These are phyloP conservation scores for Citrus reticulata DNA, from an alignment of 345 rosid species.

Conservation along the genomic window DNA sequence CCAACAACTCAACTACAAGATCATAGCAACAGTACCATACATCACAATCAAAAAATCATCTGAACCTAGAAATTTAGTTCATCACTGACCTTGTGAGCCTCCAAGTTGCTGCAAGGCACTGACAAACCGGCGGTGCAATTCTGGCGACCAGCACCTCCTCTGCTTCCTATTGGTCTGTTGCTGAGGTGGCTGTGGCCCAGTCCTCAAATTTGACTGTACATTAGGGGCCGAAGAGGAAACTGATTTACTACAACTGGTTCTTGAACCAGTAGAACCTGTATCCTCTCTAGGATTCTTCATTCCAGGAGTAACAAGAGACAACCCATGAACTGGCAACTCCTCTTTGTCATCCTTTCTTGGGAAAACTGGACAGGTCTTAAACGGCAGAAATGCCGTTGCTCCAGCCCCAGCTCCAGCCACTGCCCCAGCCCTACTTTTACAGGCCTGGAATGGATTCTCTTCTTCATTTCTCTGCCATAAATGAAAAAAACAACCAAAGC, in stretches of 20 bases:
- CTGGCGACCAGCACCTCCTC: slow-evolving; percentile 97
- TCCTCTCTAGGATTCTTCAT: slow-evolving; percentile 55
- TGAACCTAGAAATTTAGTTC: not conserved
- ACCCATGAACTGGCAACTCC: slow-evolving; percentile 31
- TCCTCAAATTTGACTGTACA: slow-evolving; percentile 29
- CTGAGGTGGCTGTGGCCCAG: slow-evolving; percentile 37
- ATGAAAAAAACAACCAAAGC: not conserved
- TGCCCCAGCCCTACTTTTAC: slow-evolving; percentile 28
- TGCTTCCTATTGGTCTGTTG: slow-evolving; percentile 71
- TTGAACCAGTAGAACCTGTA: slow-evolving; percentile 41
- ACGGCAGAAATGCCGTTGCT: slow-evolving; percentile 37
- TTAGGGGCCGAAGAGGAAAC: slow-evolving; percentile 36
- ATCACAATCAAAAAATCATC: slow-evolving; percentile 1
- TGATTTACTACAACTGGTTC: slow-evolving; percentile 36
- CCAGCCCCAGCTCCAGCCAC: slow-evolving; percentile 23
- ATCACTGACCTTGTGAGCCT: slow-evolving; percentile 74
- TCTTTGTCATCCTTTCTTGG: slow-evolving; percentile 30
- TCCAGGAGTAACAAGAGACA: slow-evolving; percentile 53
- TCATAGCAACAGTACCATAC: not conserved
- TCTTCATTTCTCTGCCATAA: slow-evolving; percentile 44
- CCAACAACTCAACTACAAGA: not conserved
- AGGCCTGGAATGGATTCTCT: slow-evolving; percentile 31
- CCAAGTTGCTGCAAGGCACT: slow-evolving; percentile 87
- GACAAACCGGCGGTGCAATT: slow-evolving; percentile 77
- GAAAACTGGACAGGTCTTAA: slow-evolving; percentile 29